Percentiles rank a stretch among this genome's conserved stretches.
Evolutionary conservation across 2,329 filamentous ascomycete species (phyloP).

Genomic region (Colletotrichum sp.): DNA sequence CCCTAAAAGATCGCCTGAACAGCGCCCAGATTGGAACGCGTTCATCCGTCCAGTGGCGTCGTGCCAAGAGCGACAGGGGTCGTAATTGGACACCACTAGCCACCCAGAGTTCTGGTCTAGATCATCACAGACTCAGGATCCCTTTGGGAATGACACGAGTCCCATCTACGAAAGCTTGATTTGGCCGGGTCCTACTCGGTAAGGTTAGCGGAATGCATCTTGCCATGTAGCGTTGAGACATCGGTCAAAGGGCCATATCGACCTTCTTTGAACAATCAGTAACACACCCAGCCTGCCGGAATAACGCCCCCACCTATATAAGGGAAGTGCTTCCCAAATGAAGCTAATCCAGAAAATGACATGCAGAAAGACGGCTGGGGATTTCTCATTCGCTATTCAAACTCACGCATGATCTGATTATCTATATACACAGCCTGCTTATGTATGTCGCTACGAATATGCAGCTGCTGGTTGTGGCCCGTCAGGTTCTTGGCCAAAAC

Average conservation of each 20-base stretch:
- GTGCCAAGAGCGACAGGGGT: constrained; percentile 1
- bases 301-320: background rate
- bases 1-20: constrained; percentile 7
- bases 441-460: background rate
- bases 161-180: background rate
- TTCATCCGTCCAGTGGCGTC: background rate
- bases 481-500: background rate
- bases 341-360: background rate
- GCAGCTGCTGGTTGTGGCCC: background rate
- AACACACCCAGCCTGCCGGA: background rate
- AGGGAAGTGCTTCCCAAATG: background rate
- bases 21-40: background rate
- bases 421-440: background rate
- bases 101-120: background rate
- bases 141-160: background rate
- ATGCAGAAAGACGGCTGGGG: background rate
- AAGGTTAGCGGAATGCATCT: background rate
- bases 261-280: background rate
- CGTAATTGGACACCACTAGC: background rate
- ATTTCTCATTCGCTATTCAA: background rate
- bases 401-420: background rate
- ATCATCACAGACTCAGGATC: background rate
- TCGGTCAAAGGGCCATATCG: background rate
- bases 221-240: background rate
- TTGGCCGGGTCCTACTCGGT: background rate